phyloP scores from a whole-genome alignment of 2,329 filamentous ascomycete species.

The Paraphaeosphaeria minitans region DNA sequence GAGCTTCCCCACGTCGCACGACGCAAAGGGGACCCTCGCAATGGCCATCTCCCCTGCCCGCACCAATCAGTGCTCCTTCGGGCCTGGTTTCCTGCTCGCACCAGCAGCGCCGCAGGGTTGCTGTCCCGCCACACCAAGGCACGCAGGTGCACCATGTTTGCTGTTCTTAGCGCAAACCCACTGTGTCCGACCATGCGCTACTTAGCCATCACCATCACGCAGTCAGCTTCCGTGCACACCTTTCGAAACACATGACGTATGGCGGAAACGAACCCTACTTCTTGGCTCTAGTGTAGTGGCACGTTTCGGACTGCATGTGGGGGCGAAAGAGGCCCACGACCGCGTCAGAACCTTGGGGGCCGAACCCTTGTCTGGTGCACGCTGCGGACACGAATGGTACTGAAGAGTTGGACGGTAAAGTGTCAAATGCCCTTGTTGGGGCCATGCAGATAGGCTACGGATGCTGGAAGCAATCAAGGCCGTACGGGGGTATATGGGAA shows the following conservation, averaged over 20 bases:
- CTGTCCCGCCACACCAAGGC: neutral
- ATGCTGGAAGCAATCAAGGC: neutral
- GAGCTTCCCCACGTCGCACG: neutral
- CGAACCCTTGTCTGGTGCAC: neutral
- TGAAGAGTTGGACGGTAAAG: neutral
- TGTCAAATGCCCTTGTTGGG: neutral
- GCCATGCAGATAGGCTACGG: constrained; percentile 3
- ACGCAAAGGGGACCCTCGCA: neutral
- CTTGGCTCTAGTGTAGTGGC: neutral
- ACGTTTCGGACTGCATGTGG: neutral
- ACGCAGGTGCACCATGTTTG: neutral
- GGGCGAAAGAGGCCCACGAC: neutral
- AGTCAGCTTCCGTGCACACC: neutral
- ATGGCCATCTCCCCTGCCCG: neutral
- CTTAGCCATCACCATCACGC: neutral
- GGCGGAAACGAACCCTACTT: neutral
- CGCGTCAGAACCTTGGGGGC: neutral
- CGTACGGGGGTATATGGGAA: constrained; percentile 7
- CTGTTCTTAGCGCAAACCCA: neutral
- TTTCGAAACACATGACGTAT: neutral
- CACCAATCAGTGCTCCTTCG: neutral
- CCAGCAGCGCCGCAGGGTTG: neutral
- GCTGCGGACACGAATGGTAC: neutral
- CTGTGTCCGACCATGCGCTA: neutral
- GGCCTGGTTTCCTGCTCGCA: neutral